These are phyloP conservation scores for Plantago ovata DNA, from an alignment of 257 asterid genomes.

Conservation along the genomic window DNA sequence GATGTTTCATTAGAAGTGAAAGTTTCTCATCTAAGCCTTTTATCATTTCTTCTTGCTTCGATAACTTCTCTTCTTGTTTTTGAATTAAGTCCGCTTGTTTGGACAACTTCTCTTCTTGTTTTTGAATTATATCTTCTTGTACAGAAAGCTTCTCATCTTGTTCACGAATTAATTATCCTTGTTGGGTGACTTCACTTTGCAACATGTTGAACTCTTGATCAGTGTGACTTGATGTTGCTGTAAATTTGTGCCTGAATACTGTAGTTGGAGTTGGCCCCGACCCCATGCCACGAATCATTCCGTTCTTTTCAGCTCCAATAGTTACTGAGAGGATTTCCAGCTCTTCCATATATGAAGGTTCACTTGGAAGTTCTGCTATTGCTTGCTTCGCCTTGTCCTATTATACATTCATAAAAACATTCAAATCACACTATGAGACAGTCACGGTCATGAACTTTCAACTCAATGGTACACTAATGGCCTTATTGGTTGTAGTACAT, in stretches of 20 bases:
- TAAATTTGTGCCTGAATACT: neutral
- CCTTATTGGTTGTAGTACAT: no score
- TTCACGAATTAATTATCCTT: neutral
- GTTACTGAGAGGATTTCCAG: neutral
- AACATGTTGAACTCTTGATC: neutral
- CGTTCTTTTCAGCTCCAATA: neutral
- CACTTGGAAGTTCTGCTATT: neutral
- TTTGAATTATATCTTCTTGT: neutral
- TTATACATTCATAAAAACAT: neutral
- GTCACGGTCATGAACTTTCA: no score
- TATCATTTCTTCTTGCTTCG: neutral
- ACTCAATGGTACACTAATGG: no score
- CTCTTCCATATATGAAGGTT: constrained; percentile 1
- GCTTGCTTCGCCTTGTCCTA: neutral
- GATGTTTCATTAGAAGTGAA: neutral
- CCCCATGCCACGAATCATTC: neutral
- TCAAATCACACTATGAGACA: no score
- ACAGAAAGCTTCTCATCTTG: neutral
- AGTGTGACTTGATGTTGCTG: neutral
- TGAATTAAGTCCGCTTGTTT: neutral
- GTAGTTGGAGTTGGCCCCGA: neutral
- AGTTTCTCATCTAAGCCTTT: neutral
- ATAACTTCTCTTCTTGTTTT: neutral
- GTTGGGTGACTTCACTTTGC: neutral
- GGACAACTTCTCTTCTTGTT: neutral